phyloP scores from a whole-genome alignment of 352 stramenopile species.

The Phytophthora fragariae region DNA sequence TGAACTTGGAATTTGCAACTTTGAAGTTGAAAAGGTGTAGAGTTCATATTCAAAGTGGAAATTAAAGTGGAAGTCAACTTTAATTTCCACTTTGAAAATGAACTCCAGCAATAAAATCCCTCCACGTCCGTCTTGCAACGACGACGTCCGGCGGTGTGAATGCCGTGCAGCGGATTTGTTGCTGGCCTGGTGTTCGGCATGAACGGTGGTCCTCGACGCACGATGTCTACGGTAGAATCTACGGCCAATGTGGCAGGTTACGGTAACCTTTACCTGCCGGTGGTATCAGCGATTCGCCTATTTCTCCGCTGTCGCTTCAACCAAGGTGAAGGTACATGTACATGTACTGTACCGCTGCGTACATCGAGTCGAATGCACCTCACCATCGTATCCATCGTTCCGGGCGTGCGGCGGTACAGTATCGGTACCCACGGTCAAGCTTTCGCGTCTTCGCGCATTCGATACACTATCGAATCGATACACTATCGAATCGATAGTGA shows the following conservation, averaged over 20 bases:
- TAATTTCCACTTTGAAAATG: background rate
- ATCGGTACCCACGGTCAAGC: slow-evolving; percentile 26
- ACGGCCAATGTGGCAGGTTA: background rate
- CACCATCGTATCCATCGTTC: slow-evolving; percentile 32
- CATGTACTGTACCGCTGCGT: background rate
- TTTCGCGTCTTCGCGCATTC: slow-evolving; percentile 24
- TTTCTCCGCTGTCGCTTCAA: slow-evolving; percentile 17
- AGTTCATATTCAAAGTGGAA: too few relatives aligned
- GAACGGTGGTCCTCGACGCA: background rate
- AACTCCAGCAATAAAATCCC: background rate
- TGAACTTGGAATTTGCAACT: too few relatives aligned
- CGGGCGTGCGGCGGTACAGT: slow-evolving; percentile 20
- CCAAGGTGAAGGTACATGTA: slow-evolving; percentile 15
- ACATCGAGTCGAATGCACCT: slow-evolving; percentile 35
- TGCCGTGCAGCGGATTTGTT: slow-evolving; percentile 1
- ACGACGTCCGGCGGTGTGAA: slow-evolving; percentile 3
- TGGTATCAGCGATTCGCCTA: slow-evolving; percentile 8
- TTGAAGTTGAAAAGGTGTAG: too few relatives aligned
- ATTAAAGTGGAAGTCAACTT: background rate
- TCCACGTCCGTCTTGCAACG: background rate
- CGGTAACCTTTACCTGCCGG: background rate
- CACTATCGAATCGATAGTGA: background rate
- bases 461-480: too few relatives aligned
- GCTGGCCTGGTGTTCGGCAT: background rate
- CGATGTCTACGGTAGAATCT: background rate